phyloP scores from a whole-genome alignment of 345 rosid species.

The Salix caprea region DNA sequence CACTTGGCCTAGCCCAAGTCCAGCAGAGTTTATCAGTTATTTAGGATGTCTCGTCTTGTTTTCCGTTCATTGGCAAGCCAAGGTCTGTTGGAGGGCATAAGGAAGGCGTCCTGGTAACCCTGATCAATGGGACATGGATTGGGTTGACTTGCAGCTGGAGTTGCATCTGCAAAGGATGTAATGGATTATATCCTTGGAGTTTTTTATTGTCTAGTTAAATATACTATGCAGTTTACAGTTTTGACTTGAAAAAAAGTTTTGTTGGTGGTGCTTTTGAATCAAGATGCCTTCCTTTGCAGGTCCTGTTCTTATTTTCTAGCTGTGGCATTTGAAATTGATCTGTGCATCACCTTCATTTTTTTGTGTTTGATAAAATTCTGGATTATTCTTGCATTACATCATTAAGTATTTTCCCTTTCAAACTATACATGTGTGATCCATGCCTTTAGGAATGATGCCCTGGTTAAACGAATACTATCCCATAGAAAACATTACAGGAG shows the following conservation, averaged over 20 bases:
- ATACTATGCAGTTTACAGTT: background rate
- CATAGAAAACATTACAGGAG: background rate
- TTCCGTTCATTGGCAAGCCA: constrained; percentile 34
- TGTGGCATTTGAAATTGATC: background rate
- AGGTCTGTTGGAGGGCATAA: constrained; percentile 33
- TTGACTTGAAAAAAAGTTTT: background rate
- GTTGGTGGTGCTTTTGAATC: background rate
- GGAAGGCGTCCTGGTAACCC: constrained; percentile 42
- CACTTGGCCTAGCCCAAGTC: no score
- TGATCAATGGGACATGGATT: background rate
- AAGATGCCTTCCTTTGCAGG: background rate
- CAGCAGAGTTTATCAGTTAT: constrained; percentile 40
- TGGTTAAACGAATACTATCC: background rate
- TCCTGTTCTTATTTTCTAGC: background rate
- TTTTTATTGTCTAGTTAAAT: background rate
- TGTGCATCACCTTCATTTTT: background rate
- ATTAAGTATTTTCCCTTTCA: background rate
- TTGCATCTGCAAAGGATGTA: background rate
- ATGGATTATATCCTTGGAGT: background rate
- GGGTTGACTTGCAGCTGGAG: background rate
- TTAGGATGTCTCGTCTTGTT: constrained; percentile 46
- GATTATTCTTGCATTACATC: background rate
- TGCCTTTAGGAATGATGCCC: background rate
- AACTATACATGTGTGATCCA: background rate
- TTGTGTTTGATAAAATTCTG: background rate